Evolutionary conservation across 805 yeast species (phyloP), one percentile per base, ranked within the genome.

Genomic region (Starmerella sp.): DNA sequence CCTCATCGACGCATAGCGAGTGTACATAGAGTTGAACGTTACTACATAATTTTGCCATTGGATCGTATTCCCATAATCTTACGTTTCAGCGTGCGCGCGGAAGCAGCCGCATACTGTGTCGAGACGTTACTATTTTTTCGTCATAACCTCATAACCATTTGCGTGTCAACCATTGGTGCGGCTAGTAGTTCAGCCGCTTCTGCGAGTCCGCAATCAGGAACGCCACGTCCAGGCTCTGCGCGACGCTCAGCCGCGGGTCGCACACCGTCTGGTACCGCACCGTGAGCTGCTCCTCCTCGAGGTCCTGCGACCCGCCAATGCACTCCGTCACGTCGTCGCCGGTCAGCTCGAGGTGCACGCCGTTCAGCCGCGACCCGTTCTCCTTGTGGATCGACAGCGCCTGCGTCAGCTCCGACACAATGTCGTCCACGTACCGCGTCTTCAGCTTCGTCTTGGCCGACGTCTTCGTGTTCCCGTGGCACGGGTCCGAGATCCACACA

Each of bases 251-350:
- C 15, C 76, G 67, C 7, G 76, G 76, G 54, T 72, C 76, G 54
- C 76, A 72, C 6, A 71, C 75, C 1, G 76, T 73, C 43, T 73
- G 73, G 59, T 72, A 72, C 36, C 74, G 66, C 32, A 72, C 59
- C 9, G 63, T 66, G 46, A 71, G 62, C 51, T 71, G 73, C 60
- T 70, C 73, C 47, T 71, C 72, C 38, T 61, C 69, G 30, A 71
- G 61, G 39, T 61, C 61, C 55, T 69, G 70, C 17, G 73, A 69
- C 7, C 75, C 75, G 38, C 75, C 75, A 54, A 72, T 69, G 55
- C 76, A 72, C 61, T 72, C 76, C 4, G 76, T 72, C 28, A 72
- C 75, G 6, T 71, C 67, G 48, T 72, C 76, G 6, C 76, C 76
- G 6, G 76, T 72, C 35, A 72, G 65, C 57, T 72, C 76, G 30